A percentile compares a stretch with the other conserved stretches of the same genome.
These are phyloP conservation scores for Torulaspora gathmanii DNA, from an alignment of 805 yeast genomes.

Conservation along the genomic window DNA sequence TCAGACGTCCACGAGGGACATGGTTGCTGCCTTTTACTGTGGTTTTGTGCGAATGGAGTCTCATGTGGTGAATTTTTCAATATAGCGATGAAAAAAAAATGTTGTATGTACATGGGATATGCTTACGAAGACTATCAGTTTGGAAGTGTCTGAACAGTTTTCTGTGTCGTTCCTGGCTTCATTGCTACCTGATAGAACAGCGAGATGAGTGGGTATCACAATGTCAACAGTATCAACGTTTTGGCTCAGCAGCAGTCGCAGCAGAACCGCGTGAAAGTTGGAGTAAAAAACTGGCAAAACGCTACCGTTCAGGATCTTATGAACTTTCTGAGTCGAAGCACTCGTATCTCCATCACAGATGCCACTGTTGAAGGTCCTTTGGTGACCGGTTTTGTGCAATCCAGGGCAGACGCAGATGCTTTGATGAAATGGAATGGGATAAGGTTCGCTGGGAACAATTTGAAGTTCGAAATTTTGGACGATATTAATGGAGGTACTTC, in stretches of 20 bases:
- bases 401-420: constrained; percentile 52
- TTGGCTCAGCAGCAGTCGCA: constrained; percentile 28
- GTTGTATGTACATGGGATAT: neutral
- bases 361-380: constrained; percentile 52
- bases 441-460: constrained; percentile 68
- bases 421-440: constrained; percentile 67
- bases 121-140: neutral
- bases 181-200: neutral
- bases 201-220: constrained; percentile 25
- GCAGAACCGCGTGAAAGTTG: constrained; percentile 46
- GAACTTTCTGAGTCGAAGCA: constrained; percentile 63
- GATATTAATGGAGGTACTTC: constrained; percentile 25
- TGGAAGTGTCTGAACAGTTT: neutral
- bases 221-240: constrained; percentile 26
- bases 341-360: constrained; percentile 51
- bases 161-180: neutral
- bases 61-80: constrained; percentile 3
- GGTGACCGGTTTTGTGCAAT: constrained; percentile 55
- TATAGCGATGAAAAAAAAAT: constrained; percentile 1
- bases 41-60: neutral
- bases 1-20: neutral
- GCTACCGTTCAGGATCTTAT: constrained; percentile 66
- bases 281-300: constrained; percentile 77
- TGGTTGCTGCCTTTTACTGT: neutral
- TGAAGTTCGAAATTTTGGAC: constrained; percentile 46